Evolutionary conservation across 805 yeast species (phyloP), one percentile per base, ranked within the genome.

Genomic region (Naumovozyma baii): DNA sequence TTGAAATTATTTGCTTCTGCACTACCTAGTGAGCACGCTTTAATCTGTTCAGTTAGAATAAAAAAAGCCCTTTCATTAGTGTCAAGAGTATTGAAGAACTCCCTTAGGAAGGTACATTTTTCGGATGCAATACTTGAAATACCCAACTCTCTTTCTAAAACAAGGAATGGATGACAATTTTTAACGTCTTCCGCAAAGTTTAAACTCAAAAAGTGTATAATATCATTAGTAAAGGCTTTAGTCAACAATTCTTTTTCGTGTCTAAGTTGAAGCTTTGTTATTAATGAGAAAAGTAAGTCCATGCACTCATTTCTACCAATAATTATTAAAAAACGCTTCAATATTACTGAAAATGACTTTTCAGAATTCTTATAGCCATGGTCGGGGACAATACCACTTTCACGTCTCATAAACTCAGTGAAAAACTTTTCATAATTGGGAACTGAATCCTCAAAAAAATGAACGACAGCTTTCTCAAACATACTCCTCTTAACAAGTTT

Each of bases 71-170:
- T 48, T 18, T 39, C 39, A 8, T 33, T 22, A 2, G 37, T 31
- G 15, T 40, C 39, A 8, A 16, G 33, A n/a, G 32, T 40, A 10
- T 39, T 33, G 18, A 33, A 44, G 15, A 50, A 36, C 1, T 37
- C 31, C 18, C 53, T 55, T 31, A 58, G 48, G 19, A 57, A 55
- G 3, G 45, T 33, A 41, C 59, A 50, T 30, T 48, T 51, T 31
- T 58, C 57, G 1, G 52, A 47, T 36, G 54, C 61, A 19, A 32
- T 43, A 40, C 54, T 48, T 3, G 61, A 51, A 7, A 59, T 52
- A 14, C 50, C 50, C 28, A 58, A 46, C 13, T 51, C 52, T 10
- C 50, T 41, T 36, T 54, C 54, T 31, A 60, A 35, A n/a, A 43
- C 33, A 4, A 47, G 42, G 33, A 59, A 60, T 13, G 42, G 48